Base-by-base conservation (phyloP, 441 rosid genomes). In the Corymbia calophylla region DNA sequence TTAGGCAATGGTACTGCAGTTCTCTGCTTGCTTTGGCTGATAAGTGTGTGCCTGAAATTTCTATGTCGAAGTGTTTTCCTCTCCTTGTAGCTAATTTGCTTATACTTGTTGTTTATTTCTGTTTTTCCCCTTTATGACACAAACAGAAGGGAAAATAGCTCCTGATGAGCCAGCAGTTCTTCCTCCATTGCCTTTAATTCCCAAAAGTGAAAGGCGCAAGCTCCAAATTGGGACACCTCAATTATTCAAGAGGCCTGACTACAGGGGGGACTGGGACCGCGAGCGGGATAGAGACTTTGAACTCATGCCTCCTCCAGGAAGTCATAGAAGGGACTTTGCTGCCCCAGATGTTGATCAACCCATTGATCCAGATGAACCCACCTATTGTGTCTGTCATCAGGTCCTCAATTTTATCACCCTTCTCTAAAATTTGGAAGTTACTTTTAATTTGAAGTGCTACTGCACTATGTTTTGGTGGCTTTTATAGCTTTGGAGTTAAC, bases 271-370 rank as follows among this genome's bases (percentile, higher is more conserved):
- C 55, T 94, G 98, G 98, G 99, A 97, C 89, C 94, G 96, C 73
- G 98, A 96, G 89, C 96, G 98, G 89, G 99, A 96, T 86, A 95
- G 95, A 91, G 99, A 97, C 93, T 96, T 97, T 70, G 99, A 97
- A 93, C 99, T 96, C 90, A 97, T 98, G 99, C 99, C 99, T 88
- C 99, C 99, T 91, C 99, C 98, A 49, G 99, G 98, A 90, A 95
- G 96, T 94, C 92, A 94, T 90, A 96, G 92, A 91, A 98, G 93
- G 94, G 99, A 97, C 19, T 94, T 96, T 68, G 54, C 89, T 51
- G 53, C 94, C 86, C 91, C 94, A 86, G 99, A 97, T 84, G 90
- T 93, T 82, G 99, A 97, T 87, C 99, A 96, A 80, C 96, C 99
- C 73, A 96, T 97, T 86, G 99, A 98, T 93, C 99, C 99, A 73